Evolutionary conservation across 1,139 yeast species (phyloP).

Genomic region (Lodderomyces oxycetoniae): DNA sequence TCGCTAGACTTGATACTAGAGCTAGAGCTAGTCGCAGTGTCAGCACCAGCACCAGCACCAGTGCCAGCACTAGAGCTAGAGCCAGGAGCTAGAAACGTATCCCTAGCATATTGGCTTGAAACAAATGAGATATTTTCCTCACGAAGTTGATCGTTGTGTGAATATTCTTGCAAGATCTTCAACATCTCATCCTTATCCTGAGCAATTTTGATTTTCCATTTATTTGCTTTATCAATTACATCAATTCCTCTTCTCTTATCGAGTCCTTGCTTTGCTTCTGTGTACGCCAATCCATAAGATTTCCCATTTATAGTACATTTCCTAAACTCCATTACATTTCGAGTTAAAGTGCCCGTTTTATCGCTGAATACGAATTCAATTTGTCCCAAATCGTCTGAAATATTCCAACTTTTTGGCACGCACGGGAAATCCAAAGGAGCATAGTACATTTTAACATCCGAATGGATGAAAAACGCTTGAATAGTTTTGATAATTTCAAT

Average conservation of each 20-base stretch:
- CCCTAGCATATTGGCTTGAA: constrained; percentile 53
- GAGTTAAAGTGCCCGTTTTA: constrained; percentile 95
- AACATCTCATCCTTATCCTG: constrained; percentile 67
- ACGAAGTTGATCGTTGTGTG: constrained; percentile 54
- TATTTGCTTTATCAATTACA: constrained; percentile 60
- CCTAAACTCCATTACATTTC: constrained; percentile 94
- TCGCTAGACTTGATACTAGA: constrained; percentile 14
- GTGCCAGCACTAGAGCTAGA: too few relatives aligned
- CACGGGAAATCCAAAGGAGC: constrained; percentile 87
- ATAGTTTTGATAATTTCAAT: constrained; percentile 91
- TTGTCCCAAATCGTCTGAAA: constrained; percentile 95
- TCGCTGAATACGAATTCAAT: constrained; percentile 94
- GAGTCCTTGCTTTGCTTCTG: constrained; percentile 92
- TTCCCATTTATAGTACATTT: constrained; percentile 87
- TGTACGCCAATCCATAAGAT: constrained; percentile 88
- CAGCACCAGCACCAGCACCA: too few relatives aligned
- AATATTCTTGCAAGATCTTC: constrained; percentile 40
- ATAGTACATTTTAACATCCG: constrained; percentile 84
- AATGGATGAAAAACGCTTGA: constrained; percentile 89
- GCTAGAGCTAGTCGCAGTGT: too few relatives aligned
- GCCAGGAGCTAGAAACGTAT: constrained; percentile 31
- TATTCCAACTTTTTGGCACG: constrained; percentile 94
- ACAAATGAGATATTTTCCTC: constrained; percentile 74
- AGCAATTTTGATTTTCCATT: constrained; percentile 58
- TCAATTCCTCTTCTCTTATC: constrained; percentile 85